phyloP scores from a whole-genome alignment of 2,329 filamentous ascomycete species.

The Penicillium sclerotiorum region DNA sequence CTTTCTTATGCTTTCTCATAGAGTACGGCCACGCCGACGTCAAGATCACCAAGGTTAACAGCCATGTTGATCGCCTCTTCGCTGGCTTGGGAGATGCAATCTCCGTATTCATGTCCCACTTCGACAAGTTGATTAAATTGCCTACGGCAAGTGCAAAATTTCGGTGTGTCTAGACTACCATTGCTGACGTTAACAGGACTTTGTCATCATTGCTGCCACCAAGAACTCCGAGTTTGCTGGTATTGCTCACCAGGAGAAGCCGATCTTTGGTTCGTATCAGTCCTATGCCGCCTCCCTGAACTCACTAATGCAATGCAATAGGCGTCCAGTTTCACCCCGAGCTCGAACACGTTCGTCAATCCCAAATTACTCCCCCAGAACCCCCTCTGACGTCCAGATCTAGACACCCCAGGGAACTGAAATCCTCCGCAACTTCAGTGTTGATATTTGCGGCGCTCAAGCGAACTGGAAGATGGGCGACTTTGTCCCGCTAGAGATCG shows the following conservation, averaged over 20 bases:
- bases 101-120: slow-evolving; percentile 84
- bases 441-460: slow-evolving; percentile 76
- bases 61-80: slow-evolving; percentile 77
- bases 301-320: slow-evolving; percentile 6
- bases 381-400: slow-evolving; percentile 2
- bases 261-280: slow-evolving; percentile 61
- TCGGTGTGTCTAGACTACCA: neutral
- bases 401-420: slow-evolving; percentile 62
- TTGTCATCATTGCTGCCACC: slow-evolving; percentile 73
- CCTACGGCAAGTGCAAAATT: slow-evolving; percentile 48
- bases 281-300: neutral
- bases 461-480: slow-evolving; percentile 83
- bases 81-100: slow-evolving; percentile 70
- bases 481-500: slow-evolving; percentile 80
- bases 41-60: slow-evolving; percentile 58
- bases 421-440: slow-evolving; percentile 78
- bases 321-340: slow-evolving; percentile 89
- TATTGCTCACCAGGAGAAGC: slow-evolving; percentile 60
- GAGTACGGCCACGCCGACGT: slow-evolving; percentile 75
- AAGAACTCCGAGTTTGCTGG: slow-evolving; percentile 76
- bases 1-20: slow-evolving; percentile 7
- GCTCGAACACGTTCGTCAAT: slow-evolving; percentile 53
- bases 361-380: neutral
- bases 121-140: slow-evolving; percentile 77
- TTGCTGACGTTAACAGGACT: slow-evolving; percentile 51